phyloP scores from a whole-genome alignment of 2,329 filamentous ascomycete genomes.

The Penicillium sp. region DNA sequence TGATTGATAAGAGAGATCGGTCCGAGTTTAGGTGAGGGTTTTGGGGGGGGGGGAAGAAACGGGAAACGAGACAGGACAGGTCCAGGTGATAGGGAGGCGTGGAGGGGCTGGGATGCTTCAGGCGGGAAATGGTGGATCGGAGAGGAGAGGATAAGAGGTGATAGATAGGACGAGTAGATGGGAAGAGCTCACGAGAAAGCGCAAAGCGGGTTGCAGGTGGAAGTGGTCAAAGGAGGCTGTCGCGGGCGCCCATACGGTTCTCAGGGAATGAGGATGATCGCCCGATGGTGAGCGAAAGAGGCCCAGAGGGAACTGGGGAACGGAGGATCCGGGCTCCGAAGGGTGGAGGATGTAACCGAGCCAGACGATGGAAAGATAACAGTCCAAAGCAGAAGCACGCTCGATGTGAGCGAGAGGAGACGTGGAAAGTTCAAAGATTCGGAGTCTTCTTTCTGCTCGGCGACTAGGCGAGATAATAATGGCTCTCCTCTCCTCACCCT shows the following conservation, averaged over 20 bases:
- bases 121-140: not conserved
- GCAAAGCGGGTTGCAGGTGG: constrained; percentile 3
- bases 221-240: constrained; percentile 14
- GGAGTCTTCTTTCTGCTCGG: not conserved
- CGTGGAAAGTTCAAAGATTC: not conserved
- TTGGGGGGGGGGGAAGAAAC: constrained; percentile 16
- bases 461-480: not conserved
- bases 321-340: constrained; percentile 32
- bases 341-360: constrained; percentile 28
- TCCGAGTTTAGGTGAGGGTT: constrained; percentile 12
- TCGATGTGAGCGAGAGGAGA: not conserved
- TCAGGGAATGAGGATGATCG: constrained; percentile 25
- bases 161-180: not conserved
- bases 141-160: not conserved
- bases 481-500: not conserved
- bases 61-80: constrained; percentile 16
- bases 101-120: constrained; percentile 36
- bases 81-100: constrained; percentile 31
- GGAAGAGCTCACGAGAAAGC: constrained; percentile 8
- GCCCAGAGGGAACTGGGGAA: constrained; percentile 26
- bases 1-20: constrained; percentile 14
- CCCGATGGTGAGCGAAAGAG: constrained; percentile 23
- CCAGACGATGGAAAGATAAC: constrained; percentile 14
- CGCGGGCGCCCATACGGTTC: constrained; percentile 26
- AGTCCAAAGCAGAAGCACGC: not conserved